A percentile compares a stretch with the other conserved stretches of the same genome.
These are phyloP conservation scores for Debaryomycetaceae sp. DNA, from an alignment of 1,139 yeast species.

Conservation along the genomic window DNA sequence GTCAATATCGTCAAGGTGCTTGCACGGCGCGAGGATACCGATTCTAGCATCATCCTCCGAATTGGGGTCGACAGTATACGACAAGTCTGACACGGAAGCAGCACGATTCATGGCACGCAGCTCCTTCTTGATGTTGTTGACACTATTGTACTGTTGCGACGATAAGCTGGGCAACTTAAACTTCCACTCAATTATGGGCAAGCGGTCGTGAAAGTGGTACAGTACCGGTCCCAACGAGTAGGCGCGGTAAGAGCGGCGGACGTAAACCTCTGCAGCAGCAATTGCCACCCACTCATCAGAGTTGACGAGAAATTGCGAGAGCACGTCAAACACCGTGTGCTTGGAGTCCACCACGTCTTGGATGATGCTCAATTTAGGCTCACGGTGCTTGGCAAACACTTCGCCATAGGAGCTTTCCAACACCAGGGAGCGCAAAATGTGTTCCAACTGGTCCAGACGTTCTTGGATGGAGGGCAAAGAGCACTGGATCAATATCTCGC, in stretches of 20 bases:
- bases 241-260: conserved; percentile 95
- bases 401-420: conserved; percentile 87
- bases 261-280: conserved; percentile 94
- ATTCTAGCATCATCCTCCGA: conserved; percentile 52
- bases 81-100: conserved; percentile 84
- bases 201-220: conserved; percentile 48
- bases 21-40: conserved; percentile 79
- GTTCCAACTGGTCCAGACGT: conserved; percentile 95
- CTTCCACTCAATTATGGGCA: conserved; percentile 78
- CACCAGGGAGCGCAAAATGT: conserved; percentile 84
- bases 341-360: conserved; percentile 92
- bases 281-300: conserved; percentile 81
- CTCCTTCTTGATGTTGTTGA: conserved; percentile 40
- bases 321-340: conserved; percentile 91
- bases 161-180: conserved; percentile 73
- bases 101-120: conserved; percentile 57
- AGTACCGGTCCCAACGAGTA: conserved; percentile 73
- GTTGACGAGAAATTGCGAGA: conserved; percentile 80
- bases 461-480: conserved; percentile 93
- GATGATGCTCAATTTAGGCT: conserved; percentile 71
- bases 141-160: conserved; percentile 58
- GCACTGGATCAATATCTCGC: conserved; percentile 93
- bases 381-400: conserved; percentile 59
- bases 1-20: conserved; percentile 82
- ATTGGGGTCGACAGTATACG: conserved; percentile 65